Percentiles rank a stretch among this genome's conserved stretches.
These are phyloP conservation scores for Arachis monticola DNA, from an alignment of 331 rosid species.

Conservation along the genomic window DNA sequence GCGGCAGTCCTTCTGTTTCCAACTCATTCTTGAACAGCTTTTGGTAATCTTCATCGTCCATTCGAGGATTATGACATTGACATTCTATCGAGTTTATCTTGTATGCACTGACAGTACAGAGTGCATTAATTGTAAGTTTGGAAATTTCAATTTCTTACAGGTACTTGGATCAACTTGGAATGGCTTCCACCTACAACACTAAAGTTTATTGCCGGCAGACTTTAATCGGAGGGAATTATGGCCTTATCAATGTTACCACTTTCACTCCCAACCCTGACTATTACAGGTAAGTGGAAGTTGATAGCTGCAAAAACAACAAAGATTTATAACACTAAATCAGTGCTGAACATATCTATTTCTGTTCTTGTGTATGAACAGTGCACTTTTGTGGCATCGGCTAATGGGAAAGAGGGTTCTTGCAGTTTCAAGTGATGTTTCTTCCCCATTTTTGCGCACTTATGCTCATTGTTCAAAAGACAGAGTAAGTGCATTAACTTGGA, in stretches of 20 bases:
- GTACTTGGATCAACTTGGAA: constrained; percentile 98
- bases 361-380: constrained; percentile 54
- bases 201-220: constrained; percentile 91
- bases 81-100: constrained; percentile 4
- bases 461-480: constrained; percentile 90
- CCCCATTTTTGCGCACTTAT: constrained; percentile 74
- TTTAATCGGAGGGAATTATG: constrained; percentile 89
- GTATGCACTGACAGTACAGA: no score
- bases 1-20: constrained; percentile 86
- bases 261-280: constrained; percentile 90
- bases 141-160: constrained; percentile 47
- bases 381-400: constrained; percentile 89
- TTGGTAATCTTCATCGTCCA: constrained; percentile 63
- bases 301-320: background rate
- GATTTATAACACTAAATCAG: background rate
- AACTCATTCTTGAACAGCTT: constrained; percentile 86
- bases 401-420: constrained; percentile 84
- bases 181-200: constrained; percentile 72
- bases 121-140: constrained; percentile 7
- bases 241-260: constrained; percentile 79
- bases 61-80: background rate
- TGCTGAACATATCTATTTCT: constrained; percentile 39
- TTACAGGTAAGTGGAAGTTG: constrained; percentile 65
- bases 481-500: constrained; percentile 55
- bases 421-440: constrained; percentile 53